Conservation (phyloP, 495 filamentous ascomycete species). For the Penicillium antarcticum region DNA sequence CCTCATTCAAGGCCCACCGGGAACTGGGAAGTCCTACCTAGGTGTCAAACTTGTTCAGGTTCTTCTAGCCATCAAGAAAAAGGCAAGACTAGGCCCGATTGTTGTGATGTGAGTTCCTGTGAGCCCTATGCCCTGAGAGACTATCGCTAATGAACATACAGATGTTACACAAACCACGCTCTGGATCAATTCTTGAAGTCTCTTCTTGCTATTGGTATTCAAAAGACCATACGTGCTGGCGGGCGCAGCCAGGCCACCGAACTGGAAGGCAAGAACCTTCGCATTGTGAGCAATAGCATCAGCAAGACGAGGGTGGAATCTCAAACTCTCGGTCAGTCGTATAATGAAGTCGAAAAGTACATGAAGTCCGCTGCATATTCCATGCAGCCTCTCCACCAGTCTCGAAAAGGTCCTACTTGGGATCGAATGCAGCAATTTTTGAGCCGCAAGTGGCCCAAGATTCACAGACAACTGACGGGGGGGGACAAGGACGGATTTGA, state of each 20-base stretch:
- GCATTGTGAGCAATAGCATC: slow-evolving; percentile 2
- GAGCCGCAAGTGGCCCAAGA: neutral
- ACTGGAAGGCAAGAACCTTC: slow-evolving; percentile 17
- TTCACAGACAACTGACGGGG: neutral
- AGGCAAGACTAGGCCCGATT: slow-evolving; percentile 1
- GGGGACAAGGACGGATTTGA: neutral
- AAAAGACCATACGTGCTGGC: slow-evolving; percentile 14
- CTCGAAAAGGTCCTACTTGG: slow-evolving; percentile 6
- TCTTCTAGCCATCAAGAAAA: slow-evolving; percentile 6
- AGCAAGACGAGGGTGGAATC: slow-evolving; percentile 14
- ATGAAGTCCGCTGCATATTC: neutral
- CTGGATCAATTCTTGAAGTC: slow-evolving; percentile 13
- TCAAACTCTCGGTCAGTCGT: neutral
- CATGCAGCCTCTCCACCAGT: slow-evolving; percentile 8
- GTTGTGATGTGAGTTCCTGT: neutral
- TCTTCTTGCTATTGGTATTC: slow-evolving; percentile 4
- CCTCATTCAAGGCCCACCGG: slow-evolving; percentile 13
- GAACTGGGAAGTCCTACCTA: slow-evolving; percentile 7
- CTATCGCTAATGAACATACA: neutral
- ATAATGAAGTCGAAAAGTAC: neutral
- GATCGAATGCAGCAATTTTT: neutral
- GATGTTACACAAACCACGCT: slow-evolving; percentile 14
- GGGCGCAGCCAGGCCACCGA: slow-evolving; percentile 7
- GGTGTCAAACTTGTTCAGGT: slow-evolving; percentile 8
- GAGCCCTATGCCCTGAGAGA: neutral